These are phyloP conservation scores for Magnusiomyces suaveolens DNA, from an alignment of 1,139 yeast genomes.

Conservation along the genomic window DNA sequence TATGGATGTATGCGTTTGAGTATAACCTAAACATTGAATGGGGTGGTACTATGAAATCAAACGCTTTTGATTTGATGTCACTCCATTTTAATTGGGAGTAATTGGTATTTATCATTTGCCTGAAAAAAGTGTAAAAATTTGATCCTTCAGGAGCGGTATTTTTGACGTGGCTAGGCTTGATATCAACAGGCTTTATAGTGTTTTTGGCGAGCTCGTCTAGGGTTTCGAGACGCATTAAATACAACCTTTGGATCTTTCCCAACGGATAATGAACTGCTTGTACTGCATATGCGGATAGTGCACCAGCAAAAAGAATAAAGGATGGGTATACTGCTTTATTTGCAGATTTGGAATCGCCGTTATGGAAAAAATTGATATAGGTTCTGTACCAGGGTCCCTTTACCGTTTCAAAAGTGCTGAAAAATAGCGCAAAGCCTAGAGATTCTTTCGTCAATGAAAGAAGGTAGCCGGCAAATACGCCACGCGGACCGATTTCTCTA, in stretches of 20 bases:
- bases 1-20: constrained; percentile 18
- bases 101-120: constrained; percentile 5
- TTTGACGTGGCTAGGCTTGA: constrained; percentile 13
- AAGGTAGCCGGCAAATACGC: constrained; percentile 84
- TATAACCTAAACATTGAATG: constrained; percentile 5
- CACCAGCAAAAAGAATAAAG: constrained; percentile 78
- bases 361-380: constrained; percentile 10
- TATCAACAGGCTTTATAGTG: constrained; percentile 21
- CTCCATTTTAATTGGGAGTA: constrained; percentile 2
- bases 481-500: constrained; percentile 63
- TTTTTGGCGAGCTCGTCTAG: constrained; percentile 42
- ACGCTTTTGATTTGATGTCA: constrained; percentile 13
- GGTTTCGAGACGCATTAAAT: constrained; percentile 69
- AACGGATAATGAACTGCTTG: constrained; percentile 78
- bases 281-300: constrained; percentile 70
- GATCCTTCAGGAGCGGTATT: neutral
- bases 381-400: constrained; percentile 35
- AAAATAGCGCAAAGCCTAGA: constrained; percentile 77
- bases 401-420: constrained; percentile 74
- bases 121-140: neutral
- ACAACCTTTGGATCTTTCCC: constrained; percentile 68
- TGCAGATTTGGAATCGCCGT: constrained; percentile 26
- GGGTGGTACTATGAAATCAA: constrained; percentile 2
- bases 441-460: constrained; percentile 72
- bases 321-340: constrained; percentile 48